Evolutionary conservation across 768 basidiomycete genomes (phyloP).

Genomic region (Floccularia luteovirens): DNA sequence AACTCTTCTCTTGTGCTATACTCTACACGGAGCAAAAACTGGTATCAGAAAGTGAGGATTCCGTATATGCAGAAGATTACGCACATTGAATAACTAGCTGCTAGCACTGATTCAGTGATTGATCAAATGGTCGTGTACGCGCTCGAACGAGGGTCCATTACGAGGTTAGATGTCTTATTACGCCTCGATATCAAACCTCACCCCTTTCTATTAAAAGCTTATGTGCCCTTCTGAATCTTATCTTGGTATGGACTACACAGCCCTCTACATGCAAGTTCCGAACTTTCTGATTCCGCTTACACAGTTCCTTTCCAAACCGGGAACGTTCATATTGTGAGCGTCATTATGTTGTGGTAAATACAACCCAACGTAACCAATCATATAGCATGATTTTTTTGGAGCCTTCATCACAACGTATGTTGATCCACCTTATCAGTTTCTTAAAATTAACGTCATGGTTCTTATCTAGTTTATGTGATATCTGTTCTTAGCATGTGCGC

Average conservation of each 20-base stretch:
- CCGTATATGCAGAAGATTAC: no score
- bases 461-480: not conserved
- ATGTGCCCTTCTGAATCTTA: constrained; percentile 3
- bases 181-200: not conserved
- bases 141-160: constrained; percentile 7
- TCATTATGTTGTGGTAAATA: not conserved
- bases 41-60: not conserved
- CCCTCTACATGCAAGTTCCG: not conserved
- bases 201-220: not conserved
- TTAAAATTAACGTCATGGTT: not conserved
- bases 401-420: constrained; percentile 2
- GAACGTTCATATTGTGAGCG: constrained; percentile 3
- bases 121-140: constrained; percentile 7
- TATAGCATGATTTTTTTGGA: constrained; percentile 4
- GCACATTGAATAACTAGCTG: no score
- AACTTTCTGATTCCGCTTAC: not conserved
- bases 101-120: constrained; percentile 6
- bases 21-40: not conserved
- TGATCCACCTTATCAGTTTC: not conserved
- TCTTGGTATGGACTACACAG: not conserved
- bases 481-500: constrained; percentile 4
- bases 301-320: constrained; percentile 1
- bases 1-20: constrained; percentile 3
- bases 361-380: not conserved
- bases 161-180: constrained; percentile 2